These are phyloP conservation scores for Kwoniella dendrophila DNA, from an alignment of 768 basidiomycete genomes.

Conservation along the genomic window DNA sequence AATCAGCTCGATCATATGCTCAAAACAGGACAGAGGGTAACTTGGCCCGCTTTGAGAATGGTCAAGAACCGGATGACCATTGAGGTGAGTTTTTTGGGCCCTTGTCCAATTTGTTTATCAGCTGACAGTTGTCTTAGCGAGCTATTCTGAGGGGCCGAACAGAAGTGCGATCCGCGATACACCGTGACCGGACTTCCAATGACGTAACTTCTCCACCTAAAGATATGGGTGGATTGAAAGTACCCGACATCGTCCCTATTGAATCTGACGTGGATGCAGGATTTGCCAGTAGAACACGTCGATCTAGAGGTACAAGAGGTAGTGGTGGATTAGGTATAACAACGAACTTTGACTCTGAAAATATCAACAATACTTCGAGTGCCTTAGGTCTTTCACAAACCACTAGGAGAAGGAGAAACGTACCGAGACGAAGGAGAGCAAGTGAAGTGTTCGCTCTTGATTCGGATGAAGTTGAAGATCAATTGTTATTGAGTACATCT, in stretches of 20 bases:
- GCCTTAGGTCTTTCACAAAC: slow-evolving; percentile 4
- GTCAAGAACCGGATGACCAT: slow-evolving; percentile 76
- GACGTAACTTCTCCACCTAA: slow-evolving; percentile 28
- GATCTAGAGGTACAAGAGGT: slow-evolving; percentile 62
- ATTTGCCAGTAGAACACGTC: slow-evolving; percentile 62
- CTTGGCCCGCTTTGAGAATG: slow-evolving; percentile 97
- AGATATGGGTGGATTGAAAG: slow-evolving; percentile 29
- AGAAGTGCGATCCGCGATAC: slow-evolving; percentile 65
- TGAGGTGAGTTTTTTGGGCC: slow-evolving; percentile 39
- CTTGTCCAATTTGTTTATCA: not conserved
- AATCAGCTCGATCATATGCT: slow-evolving; percentile 83
- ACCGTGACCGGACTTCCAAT: slow-evolving; percentile 54
- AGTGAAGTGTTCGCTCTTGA: slow-evolving; percentile 10
- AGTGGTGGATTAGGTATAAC: slow-evolving; percentile 23
- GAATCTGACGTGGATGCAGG: slow-evolving; percentile 80
- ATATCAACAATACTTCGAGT: not conserved
- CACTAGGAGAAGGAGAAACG: slow-evolving; percentile 7
- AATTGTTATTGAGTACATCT: not conserved
- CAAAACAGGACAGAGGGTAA: slow-evolving; percentile 78
- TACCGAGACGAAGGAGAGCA: slow-evolving; percentile 8
- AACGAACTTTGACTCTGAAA: slow-evolving; percentile 25
- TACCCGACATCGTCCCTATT: slow-evolving; percentile 67
- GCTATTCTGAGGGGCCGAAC: slow-evolving; percentile 79
- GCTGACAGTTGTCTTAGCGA: slow-evolving; percentile 62
- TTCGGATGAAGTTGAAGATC: slow-evolving; percentile 10